phyloP scores from a whole-genome alignment of 169 alveolate species.

The Haemoproteus tartakovskyi region DNA sequence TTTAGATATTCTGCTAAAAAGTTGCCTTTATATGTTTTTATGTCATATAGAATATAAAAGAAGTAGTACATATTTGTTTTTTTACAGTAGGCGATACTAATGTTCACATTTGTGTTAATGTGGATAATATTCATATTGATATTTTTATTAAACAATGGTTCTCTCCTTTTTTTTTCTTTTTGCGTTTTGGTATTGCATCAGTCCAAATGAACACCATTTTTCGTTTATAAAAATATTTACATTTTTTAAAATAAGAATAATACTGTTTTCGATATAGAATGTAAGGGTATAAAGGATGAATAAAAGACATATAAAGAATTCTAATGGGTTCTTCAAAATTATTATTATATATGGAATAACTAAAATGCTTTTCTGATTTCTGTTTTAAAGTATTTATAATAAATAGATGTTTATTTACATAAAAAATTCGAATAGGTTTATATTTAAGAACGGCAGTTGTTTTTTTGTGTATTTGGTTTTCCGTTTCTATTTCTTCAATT shows the following conservation, averaged over 20 bases:
- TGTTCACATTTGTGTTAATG: slow-evolving; percentile 29
- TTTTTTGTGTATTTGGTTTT: slow-evolving; percentile 6
- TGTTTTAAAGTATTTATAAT: slow-evolving; percentile 17
- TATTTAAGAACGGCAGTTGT: slow-evolving; percentile 2
- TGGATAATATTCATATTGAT: slow-evolving; percentile 60
- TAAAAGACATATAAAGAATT: slow-evolving; percentile 23
- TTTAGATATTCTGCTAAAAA: slow-evolving; percentile 20
- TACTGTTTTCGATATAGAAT: background rate
- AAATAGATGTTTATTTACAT: slow-evolving; percentile 18
- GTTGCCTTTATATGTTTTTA: slow-evolving; percentile 20
- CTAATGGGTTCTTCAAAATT: slow-evolving; percentile 24
- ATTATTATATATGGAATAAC: slow-evolving; percentile 34
- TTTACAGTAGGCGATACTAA: slow-evolving; percentile 46
- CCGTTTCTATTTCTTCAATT: slow-evolving; percentile 29
- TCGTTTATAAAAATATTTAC: slow-evolving; percentile 49
- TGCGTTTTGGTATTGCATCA: slow-evolving; percentile 19
- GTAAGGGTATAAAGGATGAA: slow-evolving; percentile 25
- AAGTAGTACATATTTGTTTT: slow-evolving; percentile 34
- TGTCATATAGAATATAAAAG: slow-evolving; percentile 35
- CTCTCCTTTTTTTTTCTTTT: background rate
- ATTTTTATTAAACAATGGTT: slow-evolving; percentile 3
- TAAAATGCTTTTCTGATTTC: slow-evolving; percentile 9
- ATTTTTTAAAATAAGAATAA: slow-evolving; percentile 18
- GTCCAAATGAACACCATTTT: slow-evolving; percentile 47
- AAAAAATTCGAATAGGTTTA: slow-evolving; percentile 37